These are phyloP conservation scores for Brassica balearica DNA, from an alignment of 441 rosid genomes.

Conservation along the genomic window DNA sequence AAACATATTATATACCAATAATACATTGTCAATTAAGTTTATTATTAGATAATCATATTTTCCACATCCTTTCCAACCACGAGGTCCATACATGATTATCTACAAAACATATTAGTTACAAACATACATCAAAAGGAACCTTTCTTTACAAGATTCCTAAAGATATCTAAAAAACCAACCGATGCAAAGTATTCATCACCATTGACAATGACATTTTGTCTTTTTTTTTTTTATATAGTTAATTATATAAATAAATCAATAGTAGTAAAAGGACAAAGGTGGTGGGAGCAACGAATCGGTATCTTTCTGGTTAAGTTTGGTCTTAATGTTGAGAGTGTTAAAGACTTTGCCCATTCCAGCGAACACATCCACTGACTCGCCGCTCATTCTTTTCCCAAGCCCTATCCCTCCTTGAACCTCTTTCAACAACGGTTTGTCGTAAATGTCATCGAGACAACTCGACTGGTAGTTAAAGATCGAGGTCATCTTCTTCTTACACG, in stretches of 20 bases:
- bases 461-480: conserved; percentile 45
- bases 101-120: conserved; percentile 36
- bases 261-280: conserved; percentile 46
- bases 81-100: conserved; percentile 46
- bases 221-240: neutral
- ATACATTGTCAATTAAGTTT: conserved; percentile 14
- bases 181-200: conserved; percentile 33
- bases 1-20: neutral
- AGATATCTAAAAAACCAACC: conserved; percentile 26
- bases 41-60: conserved; percentile 31
- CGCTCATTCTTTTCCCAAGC: conserved; percentile 44
- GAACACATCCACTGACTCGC: conserved; percentile 48
- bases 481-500: conserved; percentile 44
- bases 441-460: conserved; percentile 45
- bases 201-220: neutral
- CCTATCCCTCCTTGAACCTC: conserved; percentile 45
- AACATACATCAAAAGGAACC: conserved; percentile 44
- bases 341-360: conserved; percentile 44
- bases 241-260: conserved; percentile 29
- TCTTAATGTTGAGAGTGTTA: conserved; percentile 42
- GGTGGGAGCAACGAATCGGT: conserved; percentile 47
- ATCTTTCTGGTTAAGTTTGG: conserved; percentile 44
- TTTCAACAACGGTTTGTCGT: conserved; percentile 41
- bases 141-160: conserved; percentile 34
- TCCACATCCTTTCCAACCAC: conserved; percentile 48